These are phyloP conservation scores for Claviceps spartinae DNA, from an alignment of 2,329 filamentous ascomycete genomes.

Conservation along the genomic window DNA sequence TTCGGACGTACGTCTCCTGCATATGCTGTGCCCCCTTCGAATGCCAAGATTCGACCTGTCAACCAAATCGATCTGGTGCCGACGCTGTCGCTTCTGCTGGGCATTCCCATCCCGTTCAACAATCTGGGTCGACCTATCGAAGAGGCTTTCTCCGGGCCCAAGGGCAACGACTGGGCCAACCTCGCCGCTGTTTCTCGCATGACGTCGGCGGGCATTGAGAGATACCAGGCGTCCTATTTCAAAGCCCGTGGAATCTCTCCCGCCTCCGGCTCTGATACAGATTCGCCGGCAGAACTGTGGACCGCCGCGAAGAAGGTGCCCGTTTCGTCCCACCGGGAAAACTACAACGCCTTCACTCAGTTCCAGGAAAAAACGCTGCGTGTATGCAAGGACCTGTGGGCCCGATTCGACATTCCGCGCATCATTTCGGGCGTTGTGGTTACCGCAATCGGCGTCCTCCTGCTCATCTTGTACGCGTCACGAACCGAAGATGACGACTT, in stretches of 20 bases:
- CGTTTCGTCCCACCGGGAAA: slow-evolving; percentile 20
- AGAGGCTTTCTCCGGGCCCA: slow-evolving; percentile 69
- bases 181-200: slow-evolving; percentile 65
- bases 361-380: slow-evolving; percentile 71
- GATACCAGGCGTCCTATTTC: slow-evolving; percentile 79
- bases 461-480: slow-evolving; percentile 61
- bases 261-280: slow-evolving; percentile 34
- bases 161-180: slow-evolving; percentile 60
- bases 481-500: slow-evolving; percentile 41
- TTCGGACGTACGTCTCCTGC: slow-evolving; percentile 66
- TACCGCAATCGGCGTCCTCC: slow-evolving; percentile 51
- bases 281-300: slow-evolving; percentile 28
- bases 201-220: slow-evolving; percentile 71
- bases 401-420: slow-evolving; percentile 73
- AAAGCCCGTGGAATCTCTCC: slow-evolving; percentile 55
- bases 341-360: slow-evolving; percentile 46
- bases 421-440: slow-evolving; percentile 72
- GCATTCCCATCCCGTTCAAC: slow-evolving; percentile 90
- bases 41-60: slow-evolving; percentile 62
- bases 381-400: slow-evolving; percentile 78
- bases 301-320: slow-evolving; percentile 27
- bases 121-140: slow-evolving; percentile 88
- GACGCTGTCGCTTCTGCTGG: slow-evolving; percentile 74
- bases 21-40: slow-evolving; percentile 44
- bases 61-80: slow-evolving; percentile 93